A percentile compares a stretch with the other conserved stretches of the same genome.
These are phyloP conservation scores for Cornus suecica DNA, from an alignment of 148 eudicot genomes.

Conservation along the genomic window DNA sequence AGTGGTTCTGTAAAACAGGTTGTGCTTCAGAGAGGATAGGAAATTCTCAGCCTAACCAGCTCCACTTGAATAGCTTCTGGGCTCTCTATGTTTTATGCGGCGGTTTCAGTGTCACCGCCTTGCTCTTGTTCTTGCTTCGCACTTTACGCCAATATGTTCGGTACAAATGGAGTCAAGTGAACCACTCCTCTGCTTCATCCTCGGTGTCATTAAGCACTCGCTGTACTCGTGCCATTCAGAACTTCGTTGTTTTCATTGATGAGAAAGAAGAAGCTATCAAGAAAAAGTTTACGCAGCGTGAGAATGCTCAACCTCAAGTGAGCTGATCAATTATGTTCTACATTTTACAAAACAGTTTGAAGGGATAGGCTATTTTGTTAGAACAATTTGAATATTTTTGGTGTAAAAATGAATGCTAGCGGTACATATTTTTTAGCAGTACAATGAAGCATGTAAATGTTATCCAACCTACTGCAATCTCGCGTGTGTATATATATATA, in stretches of 20 bases:
- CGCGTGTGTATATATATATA: no score
- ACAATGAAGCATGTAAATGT: no score
- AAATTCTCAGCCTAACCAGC: conserved; percentile 15
- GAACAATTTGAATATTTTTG: no score
- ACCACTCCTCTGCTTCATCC: conserved; percentile 16
- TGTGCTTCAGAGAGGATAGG: conserved; percentile 11
- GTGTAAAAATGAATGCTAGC: no score
- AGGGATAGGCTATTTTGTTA: neutral
- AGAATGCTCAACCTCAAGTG: conserved; percentile 8
- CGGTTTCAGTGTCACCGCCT: conserved; percentile 5
- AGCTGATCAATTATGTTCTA: neutral
- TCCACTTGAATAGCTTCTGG: conserved; percentile 26
- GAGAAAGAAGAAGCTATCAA: conserved; percentile 37
- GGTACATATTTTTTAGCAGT: no score
- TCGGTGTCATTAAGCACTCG: conserved; percentile 7
- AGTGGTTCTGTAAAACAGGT: conserved; percentile 26
- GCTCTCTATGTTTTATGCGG: conserved; percentile 12
- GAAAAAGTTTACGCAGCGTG: conserved; percentile 12
- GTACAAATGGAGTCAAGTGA: conserved; percentile 6
- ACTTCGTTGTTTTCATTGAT: no score
- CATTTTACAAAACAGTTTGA: neutral
- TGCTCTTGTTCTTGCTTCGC: conserved; percentile 12
- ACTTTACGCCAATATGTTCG: conserved; percentile 1
- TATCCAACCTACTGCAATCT: no score
- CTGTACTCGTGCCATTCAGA: neutral